Conservation (phyloP, 2,329 filamentous ascomycete genomes). For the Ascochyta viciae-villosae region DNA sequence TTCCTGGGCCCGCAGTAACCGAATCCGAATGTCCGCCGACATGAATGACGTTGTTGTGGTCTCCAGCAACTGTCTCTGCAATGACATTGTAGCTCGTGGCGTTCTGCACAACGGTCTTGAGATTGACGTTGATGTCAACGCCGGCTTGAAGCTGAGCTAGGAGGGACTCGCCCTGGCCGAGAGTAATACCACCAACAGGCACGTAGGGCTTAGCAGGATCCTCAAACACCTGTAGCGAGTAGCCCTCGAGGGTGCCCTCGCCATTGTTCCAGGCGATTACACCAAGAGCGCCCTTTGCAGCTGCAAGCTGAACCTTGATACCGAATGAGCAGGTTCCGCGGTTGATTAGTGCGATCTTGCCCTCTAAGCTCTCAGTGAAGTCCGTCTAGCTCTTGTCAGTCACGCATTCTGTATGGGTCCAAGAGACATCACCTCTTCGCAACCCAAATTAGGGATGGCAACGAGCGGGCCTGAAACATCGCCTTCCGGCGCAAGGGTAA, state of each 20-base stretch:
- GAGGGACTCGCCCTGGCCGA: slow-evolving; percentile 64
- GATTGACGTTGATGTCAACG: slow-evolving; percentile 32
- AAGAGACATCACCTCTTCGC: slow-evolving; percentile 35
- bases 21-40: slow-evolving; percentile 69
- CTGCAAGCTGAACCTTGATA: slow-evolving; percentile 70
- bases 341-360: slow-evolving; percentile 72
- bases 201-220: slow-evolving; percentile 65
- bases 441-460: slow-evolving; percentile 45
- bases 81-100: slow-evolving; percentile 60
- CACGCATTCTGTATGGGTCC: not conserved
- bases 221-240: slow-evolving; percentile 56
- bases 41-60: slow-evolving; percentile 64
- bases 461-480: slow-evolving; percentile 39
- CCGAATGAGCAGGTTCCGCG: slow-evolving; percentile 77
- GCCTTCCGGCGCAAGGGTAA: slow-evolving; percentile 42
- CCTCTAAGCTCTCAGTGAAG: slow-evolving; percentile 65
- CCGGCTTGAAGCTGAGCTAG: slow-evolving; percentile 60
- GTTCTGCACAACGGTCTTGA: slow-evolving; percentile 35
- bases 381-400: slow-evolving; percentile 55
- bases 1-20: slow-evolving; percentile 69
- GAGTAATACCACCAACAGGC: slow-evolving; percentile 71
- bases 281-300: slow-evolving; percentile 64
- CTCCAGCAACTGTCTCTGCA: slow-evolving; percentile 65
- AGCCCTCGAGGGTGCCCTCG: slow-evolving; percentile 59
- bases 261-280: slow-evolving; percentile 76